Evolutionary conservation across 176 grass and related monocot genomes (phyloP).

Genomic region (Oryza brachyantha): DNA sequence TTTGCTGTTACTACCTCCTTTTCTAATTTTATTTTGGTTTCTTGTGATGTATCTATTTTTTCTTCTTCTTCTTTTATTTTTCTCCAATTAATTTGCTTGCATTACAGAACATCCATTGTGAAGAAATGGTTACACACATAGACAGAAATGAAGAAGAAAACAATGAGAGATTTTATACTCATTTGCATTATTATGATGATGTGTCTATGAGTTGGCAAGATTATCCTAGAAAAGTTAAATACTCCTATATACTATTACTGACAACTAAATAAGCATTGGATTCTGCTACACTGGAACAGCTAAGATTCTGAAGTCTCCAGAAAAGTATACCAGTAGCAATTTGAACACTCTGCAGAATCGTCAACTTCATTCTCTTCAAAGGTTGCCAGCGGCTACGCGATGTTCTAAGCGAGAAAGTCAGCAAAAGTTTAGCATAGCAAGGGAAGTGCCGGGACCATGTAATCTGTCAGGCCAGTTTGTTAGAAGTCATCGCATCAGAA

Average conservation of each 20-base stretch:
- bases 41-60: neutral
- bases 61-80: neutral
- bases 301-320: neutral
- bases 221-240: neutral
- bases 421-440: slow-evolving; percentile 2
- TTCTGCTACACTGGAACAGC: slow-evolving; percentile 24
- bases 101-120: neutral
- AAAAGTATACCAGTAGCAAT: slow-evolving; percentile 1
- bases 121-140: slow-evolving; percentile 15
- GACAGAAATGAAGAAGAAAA: neutral
- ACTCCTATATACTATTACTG: neutral
- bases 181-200: neutral
- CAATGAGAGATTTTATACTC: neutral
- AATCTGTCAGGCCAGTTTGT: neutral
- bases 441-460: neutral
- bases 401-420: neutral
- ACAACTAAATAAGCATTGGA: neutral
- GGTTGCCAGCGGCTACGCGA: neutral
- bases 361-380: neutral
- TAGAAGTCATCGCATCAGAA: neutral
- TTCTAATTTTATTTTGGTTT: neutral
- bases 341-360: slow-evolving; percentile 28
- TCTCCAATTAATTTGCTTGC: slow-evolving; percentile 8
- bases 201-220: neutral
- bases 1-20: neutral